Conservation (phyloP, 306 rosid species). For the Argentina anserina region DNA sequence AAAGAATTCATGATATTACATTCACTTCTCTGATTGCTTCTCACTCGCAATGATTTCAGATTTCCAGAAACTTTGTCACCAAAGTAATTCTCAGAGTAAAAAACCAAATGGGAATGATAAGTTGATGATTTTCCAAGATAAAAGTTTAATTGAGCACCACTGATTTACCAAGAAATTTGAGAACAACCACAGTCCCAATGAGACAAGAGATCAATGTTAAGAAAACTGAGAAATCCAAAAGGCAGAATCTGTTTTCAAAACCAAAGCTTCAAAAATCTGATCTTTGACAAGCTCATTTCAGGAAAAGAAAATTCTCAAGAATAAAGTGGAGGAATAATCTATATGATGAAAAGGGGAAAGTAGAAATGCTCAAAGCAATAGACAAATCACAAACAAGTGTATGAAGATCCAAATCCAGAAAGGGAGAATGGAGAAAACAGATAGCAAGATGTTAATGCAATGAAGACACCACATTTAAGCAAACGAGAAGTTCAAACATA, state of each 20-base stretch:
- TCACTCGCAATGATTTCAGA: conserved; percentile 19
- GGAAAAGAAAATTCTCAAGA: conserved; percentile 7
- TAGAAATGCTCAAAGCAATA: conserved; percentile 23
- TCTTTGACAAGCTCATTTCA: not conserved
- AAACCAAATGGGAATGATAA: conserved; percentile 10
- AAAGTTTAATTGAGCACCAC: not conserved
- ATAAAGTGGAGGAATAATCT: conserved; percentile 18
- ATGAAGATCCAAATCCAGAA: conserved; percentile 27
- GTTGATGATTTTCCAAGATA: not conserved
- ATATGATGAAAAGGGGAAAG: conserved; percentile 7
- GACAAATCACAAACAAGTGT: conserved; percentile 13
- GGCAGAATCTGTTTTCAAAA: conserved; percentile 11
- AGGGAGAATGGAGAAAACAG: conserved; percentile 15
- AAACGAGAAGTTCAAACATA: conserved; percentile 28
- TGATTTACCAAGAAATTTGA: not conserved
- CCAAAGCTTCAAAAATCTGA: conserved; percentile 5
- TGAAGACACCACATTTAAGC: conserved; percentile 13
- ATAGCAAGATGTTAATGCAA: conserved; percentile 13
- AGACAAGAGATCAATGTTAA: not conserved
- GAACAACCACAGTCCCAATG: not conserved
- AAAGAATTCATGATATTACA: conserved; percentile 53
- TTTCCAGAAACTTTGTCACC: conserved; percentile 11
- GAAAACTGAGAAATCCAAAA: not conserved
- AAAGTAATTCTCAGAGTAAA: conserved; percentile 17
- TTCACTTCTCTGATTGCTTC: conserved; percentile 5